These are phyloP conservation scores for Capsicum rhomboideum DNA, from an alignment of 257 asterid species.

Conservation along the genomic window DNA sequence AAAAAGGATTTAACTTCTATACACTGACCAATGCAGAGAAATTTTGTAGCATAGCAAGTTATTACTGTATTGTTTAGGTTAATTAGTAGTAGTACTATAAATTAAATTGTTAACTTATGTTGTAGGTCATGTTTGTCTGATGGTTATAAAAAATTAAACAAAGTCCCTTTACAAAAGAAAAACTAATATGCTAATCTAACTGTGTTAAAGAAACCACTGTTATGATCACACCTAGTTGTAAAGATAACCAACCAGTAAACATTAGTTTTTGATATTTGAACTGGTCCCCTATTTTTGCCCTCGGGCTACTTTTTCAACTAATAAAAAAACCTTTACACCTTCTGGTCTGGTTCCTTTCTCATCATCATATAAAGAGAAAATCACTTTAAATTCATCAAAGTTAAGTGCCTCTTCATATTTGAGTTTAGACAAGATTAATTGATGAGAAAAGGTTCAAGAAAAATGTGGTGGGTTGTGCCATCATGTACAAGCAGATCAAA, in stretches of 20 bases:
- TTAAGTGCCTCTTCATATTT: not conserved
- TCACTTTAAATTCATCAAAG: not conserved
- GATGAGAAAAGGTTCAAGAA: slow-evolving; percentile 26
- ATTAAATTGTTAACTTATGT: not conserved
- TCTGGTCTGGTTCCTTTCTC: not conserved
- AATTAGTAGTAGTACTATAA: no score
- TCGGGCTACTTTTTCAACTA: slow-evolving; percentile 5
- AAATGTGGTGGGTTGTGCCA: slow-evolving; percentile 48
- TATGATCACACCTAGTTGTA: slow-evolving; percentile 31
- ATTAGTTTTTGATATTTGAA: slow-evolving; percentile 5
- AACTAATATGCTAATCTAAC: not conserved
- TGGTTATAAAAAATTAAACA: not conserved
- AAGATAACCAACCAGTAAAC: not conserved
- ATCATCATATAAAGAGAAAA: not conserved
- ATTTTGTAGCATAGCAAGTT: no score
- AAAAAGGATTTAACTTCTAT: not conserved
- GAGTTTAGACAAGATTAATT: not conserved
- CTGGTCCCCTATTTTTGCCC: not conserved
- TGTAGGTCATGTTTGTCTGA: not conserved
- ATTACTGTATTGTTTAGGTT: no score
- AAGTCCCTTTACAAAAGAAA: not conserved
- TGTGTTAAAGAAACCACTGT: not conserved
- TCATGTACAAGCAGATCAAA: slow-evolving; percentile 28
- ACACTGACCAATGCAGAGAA: no score
- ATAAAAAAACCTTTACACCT: not conserved